Evolutionary conservation across 1,284 basidiomycete genomes (phyloP).

Genomic region (Thecaphora thlaspeos): DNA sequence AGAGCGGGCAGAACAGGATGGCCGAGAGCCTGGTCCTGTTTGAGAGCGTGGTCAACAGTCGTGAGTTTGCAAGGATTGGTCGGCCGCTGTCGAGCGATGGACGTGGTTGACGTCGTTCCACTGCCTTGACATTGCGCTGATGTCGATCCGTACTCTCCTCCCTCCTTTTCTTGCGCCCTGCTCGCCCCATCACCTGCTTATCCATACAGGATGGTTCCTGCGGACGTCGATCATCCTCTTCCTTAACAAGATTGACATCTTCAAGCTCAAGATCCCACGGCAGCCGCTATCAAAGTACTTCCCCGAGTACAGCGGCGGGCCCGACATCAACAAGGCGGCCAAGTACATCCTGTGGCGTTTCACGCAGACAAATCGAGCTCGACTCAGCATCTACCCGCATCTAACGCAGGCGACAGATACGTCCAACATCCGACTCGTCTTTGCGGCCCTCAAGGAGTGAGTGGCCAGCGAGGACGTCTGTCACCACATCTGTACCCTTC

Average conservation of each 20-base stretch:
- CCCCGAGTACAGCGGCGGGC: slow-evolving; percentile 84
- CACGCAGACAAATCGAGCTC: slow-evolving; percentile 80
- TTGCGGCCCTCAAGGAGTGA: slow-evolving; percentile 88
- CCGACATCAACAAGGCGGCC: slow-evolving; percentile 94
- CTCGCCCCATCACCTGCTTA: too few species aligned
- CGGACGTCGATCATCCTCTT: slow-evolving; percentile 79
- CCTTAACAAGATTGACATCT: slow-evolving; percentile 92
- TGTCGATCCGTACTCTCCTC: too few species aligned
- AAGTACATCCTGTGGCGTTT: slow-evolving; percentile 98
- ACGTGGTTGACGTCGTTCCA: too few species aligned
- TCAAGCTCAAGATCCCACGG: slow-evolving; percentile 80
- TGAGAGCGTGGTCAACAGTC: slow-evolving; percentile 83
- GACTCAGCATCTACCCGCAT: slow-evolving; percentile 53
- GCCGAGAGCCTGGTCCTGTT: slow-evolving; percentile 88
- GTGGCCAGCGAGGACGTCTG: neutral
- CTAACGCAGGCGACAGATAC: slow-evolving; percentile 67
- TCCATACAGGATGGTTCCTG: slow-evolving; percentile 76
- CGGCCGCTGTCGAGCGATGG: slow-evolving; percentile 23
- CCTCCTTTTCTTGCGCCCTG: neutral
- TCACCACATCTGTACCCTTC: neutral
- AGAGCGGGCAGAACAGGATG: slow-evolving; percentile 76
- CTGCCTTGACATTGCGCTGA: too few species aligned
- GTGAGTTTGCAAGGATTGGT: slow-evolving; percentile 57
- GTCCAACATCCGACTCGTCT: slow-evolving; percentile 77
- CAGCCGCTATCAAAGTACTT: slow-evolving; percentile 82